Percentiles rank a stretch among this genome's conserved stretches.
phyloP scores from a whole-genome alignment of 2,329 filamentous ascomycete species.

The Penicillium decumbens region DNA sequence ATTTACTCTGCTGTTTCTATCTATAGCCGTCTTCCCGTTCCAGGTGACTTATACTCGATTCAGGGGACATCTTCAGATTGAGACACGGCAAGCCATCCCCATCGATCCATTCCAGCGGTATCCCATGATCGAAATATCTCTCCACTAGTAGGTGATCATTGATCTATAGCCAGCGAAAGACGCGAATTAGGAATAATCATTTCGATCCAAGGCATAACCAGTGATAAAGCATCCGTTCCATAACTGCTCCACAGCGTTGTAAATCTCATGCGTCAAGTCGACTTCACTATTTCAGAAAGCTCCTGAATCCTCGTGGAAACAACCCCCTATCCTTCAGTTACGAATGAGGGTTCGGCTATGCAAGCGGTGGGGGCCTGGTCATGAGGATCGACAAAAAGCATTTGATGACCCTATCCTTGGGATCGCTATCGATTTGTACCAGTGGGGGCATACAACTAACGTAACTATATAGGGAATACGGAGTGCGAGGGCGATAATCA shows the following conservation, averaged over 20 bases:
- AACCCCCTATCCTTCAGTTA: neutral
- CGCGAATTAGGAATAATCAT: neutral
- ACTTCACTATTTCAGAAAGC: neutral
- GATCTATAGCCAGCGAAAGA: neutral
- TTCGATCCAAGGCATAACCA: neutral
- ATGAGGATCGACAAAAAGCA: neutral
- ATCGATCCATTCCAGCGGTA: neutral
- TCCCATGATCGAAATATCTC: neutral
- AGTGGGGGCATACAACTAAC: neutral
- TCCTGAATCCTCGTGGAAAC: too few species aligned
- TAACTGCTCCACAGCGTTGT: neutral
- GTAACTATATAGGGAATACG: too few species aligned
- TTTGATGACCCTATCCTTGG: neutral
- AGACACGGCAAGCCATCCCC: neutral
- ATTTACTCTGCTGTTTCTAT: neutral
- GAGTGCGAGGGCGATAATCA: neutral
- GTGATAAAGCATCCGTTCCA: neutral
- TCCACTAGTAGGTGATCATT: neutral
- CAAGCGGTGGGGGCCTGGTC: neutral
- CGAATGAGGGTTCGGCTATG: neutral
- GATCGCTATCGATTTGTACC: neutral
- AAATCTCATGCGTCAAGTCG: neutral
- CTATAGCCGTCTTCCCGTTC: neutral
- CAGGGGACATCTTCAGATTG: neutral
- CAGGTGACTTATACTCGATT: neutral